A percentile compares a stretch with the other conserved stretches of the same genome.
phyloP scores from a whole-genome alignment of 2,329 filamentous ascomycete species.

The Aotearoamyces nothofagi region DNA sequence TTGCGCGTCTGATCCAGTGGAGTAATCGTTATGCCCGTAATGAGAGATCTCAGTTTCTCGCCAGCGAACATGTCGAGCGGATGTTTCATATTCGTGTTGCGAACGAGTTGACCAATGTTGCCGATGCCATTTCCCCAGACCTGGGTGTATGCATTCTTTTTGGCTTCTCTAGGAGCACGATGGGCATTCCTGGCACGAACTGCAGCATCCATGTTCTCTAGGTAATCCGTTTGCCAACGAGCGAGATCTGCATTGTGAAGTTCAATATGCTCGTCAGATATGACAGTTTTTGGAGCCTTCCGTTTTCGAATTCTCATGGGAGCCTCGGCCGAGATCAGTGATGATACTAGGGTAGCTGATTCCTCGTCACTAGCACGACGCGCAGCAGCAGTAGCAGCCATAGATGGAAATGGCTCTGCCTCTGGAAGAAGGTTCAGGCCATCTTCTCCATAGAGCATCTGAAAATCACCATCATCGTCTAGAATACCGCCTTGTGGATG shows the following conservation, averaged over 20 bases:
- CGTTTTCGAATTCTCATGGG: slow-evolving; percentile 18
- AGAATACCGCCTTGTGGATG: slow-evolving; percentile 12
- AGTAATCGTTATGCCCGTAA: slow-evolving; percentile 7
- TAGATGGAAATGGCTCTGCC: slow-evolving; percentile 15
- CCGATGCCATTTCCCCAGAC: slow-evolving; percentile 41
- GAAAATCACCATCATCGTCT: slow-evolving; percentile 15
- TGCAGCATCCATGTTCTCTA: slow-evolving; percentile 40
- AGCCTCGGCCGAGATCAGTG: slow-evolving; percentile 23
- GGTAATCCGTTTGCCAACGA: slow-evolving; percentile 42
- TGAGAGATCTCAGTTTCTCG: slow-evolving; percentile 29
- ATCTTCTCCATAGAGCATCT: slow-evolving; percentile 17
- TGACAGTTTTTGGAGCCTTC: slow-evolving; percentile 22
- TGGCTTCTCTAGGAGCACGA: slow-evolving; percentile 30
- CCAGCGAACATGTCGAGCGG: slow-evolving; percentile 46
- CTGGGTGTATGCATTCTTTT: slow-evolving; percentile 47
- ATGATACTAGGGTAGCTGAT: slow-evolving; percentile 16
- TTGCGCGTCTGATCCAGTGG: slow-evolving; percentile 5
- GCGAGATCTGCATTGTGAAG: slow-evolving; percentile 39
- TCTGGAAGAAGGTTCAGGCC: slow-evolving; percentile 15
- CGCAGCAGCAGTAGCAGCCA: slow-evolving; percentile 12
- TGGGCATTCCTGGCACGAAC: slow-evolving; percentile 26
- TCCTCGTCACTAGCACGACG: slow-evolving; percentile 14
- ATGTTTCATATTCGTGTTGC: slow-evolving; percentile 21
- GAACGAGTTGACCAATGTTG: slow-evolving; percentile 31
- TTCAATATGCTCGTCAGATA: slow-evolving; percentile 31